A percentile compares a stretch with the other conserved stretches of the same genome.
These are phyloP conservation scores for Agroathelia rolfsii DNA, from an alignment of 1,284 basidiomycete genomes.

Conservation along the genomic window DNA sequence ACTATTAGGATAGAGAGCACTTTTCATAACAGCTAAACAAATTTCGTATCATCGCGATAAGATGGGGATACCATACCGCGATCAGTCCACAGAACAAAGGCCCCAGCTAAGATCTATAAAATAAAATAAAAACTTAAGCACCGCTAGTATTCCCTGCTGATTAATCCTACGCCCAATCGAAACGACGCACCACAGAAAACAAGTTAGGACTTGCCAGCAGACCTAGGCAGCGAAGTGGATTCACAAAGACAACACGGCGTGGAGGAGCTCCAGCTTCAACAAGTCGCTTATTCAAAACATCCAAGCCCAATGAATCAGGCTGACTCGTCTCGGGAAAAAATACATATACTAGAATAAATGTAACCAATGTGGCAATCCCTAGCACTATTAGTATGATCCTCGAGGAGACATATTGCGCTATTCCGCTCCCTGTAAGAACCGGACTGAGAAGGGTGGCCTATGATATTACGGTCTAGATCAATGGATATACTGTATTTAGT, in stretches of 20 bases:
- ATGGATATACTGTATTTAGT: no score
- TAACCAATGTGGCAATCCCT: constrained; percentile 32
- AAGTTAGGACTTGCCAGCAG: constrained; percentile 9
- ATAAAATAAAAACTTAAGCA: neutral
- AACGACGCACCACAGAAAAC: constrained; percentile 7
- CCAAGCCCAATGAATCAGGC: neutral
- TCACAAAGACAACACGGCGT: neutral
- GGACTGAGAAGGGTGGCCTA: no score
- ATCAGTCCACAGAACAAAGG: constrained; percentile 12
- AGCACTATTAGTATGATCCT: constrained; percentile 51
- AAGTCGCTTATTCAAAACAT: no score
- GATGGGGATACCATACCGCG: no score
- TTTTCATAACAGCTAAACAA: no score
- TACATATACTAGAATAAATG: constrained; percentile 34
- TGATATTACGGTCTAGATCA: no score
- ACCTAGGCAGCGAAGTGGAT: constrained; percentile 1
- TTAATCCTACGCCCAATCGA: no score
- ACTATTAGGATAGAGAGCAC: no score
- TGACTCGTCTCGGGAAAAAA: constrained; percentile 18
- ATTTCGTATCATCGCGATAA: no score
- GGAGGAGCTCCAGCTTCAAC: no score
- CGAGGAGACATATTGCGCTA: constrained; percentile 57
- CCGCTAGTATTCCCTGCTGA: no score
- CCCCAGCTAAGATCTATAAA: neutral
- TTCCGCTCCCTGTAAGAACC: no score